Percentiles rank a stretch among this genome's conserved stretches.
These are phyloP conservation scores for Candida patagonica DNA, from an alignment of 805 yeast species.

Conservation along the genomic window DNA sequence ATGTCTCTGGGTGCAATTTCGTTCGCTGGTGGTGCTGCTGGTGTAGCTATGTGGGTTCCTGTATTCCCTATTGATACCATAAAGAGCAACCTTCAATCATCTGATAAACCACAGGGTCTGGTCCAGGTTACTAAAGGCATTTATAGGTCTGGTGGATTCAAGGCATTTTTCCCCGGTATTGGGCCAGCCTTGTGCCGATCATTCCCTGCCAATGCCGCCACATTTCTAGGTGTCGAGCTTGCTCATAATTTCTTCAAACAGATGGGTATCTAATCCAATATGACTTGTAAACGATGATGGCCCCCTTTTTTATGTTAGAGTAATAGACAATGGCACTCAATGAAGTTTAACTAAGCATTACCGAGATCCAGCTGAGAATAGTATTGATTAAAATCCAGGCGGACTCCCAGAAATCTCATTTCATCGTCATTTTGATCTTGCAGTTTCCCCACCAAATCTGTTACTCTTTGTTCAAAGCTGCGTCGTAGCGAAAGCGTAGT, in stretches of 20 bases:
- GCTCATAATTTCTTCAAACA: constrained; percentile 35
- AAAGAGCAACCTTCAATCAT: constrained; percentile 72
- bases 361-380: too few relatives aligned
- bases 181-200: constrained; percentile 92
- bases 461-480: constrained; percentile 19
- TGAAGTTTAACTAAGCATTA: too few relatives aligned
- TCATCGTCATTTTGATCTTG: constrained; percentile 24
- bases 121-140: constrained; percentile 57
- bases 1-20: constrained; percentile 67
- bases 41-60: constrained; percentile 93
- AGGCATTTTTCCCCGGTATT: constrained; percentile 94
- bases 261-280: neutral
- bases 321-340: too few relatives aligned
- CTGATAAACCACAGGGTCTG: constrained; percentile 44
- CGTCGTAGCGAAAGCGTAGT: constrained; percentile 14
- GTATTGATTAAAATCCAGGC: constrained; percentile 30
- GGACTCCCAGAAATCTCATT: constrained; percentile 26
- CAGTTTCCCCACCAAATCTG: constrained; percentile 21
- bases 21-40: constrained; percentile 92
- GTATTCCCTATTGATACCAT: constrained; percentile 96
- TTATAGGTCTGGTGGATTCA: constrained; percentile 68
- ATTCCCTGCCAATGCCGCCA: constrained; percentile 99
- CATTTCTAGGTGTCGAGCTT: constrained; percentile 89
- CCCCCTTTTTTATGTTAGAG: too few relatives aligned
- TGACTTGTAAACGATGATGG: too few relatives aligned